A percentile compares a stretch with the other conserved stretches of the same genome.
Evolutionary conservation across 179 eudicot genomes (phyloP).

Genomic region (Silene coronaria): DNA sequence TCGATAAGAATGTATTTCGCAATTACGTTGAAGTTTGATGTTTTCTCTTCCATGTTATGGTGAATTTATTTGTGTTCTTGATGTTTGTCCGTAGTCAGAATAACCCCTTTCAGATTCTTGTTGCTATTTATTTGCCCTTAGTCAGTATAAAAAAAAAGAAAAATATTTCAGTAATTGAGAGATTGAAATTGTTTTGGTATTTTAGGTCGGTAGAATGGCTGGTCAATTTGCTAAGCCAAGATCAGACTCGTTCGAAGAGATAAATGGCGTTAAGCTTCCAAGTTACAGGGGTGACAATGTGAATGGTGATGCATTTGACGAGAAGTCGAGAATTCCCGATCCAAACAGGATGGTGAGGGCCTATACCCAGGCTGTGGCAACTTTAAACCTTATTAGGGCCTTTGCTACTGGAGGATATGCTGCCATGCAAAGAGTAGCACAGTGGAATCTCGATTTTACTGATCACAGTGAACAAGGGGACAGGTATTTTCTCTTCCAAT

Average conservation of each 20-base stretch:
- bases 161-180: not conserved
- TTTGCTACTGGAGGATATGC: constrained; percentile 51
- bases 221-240: constrained; percentile 53
- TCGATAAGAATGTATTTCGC: no score
- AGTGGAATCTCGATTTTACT: constrained; percentile 51
- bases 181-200: constrained; percentile 12
- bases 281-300: constrained; percentile 45
- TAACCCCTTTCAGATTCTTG: not conserved
- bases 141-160: no score
- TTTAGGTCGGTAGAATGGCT: constrained; percentile 51
- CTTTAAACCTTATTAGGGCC: constrained; percentile 45
- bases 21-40: no score
- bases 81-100: not conserved
- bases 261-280: constrained; percentile 44
- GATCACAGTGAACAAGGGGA: constrained; percentile 47
- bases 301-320: constrained; percentile 40
- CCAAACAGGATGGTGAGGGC: constrained; percentile 47
- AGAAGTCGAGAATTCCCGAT: constrained; percentile 39
- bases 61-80: not conserved
- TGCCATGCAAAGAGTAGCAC: constrained; percentile 43
- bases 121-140: not conserved
- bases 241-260: constrained; percentile 43
- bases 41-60: not conserved
- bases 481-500: constrained; percentile 20
- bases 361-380: constrained; percentile 40